phyloP scores from a whole-genome alignment of 805 yeast species.

The Yarrowia alimentaria region DNA sequence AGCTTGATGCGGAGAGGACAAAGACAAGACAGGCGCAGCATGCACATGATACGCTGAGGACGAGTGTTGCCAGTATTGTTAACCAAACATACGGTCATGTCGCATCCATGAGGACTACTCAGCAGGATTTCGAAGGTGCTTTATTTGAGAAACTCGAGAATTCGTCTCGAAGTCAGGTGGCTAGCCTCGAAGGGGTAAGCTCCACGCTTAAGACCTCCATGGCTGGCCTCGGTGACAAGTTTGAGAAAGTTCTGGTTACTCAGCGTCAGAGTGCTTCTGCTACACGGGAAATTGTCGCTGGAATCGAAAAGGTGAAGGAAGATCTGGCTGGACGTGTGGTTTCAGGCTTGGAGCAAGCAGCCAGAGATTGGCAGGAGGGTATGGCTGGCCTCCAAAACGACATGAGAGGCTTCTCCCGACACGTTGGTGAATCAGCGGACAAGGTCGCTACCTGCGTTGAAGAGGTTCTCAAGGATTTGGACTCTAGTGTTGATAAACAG shows the following conservation, averaged over 20 bases:
- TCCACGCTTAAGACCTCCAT: conserved; percentile 10
- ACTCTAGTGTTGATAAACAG: not conserved
- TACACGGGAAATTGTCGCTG: conserved; percentile 18
- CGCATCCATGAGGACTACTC: conserved; percentile 22
- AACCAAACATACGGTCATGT: conserved; percentile 28
- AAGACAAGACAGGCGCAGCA: not conserved
- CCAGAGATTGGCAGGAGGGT: conserved; percentile 2
- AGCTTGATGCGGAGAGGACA: conserved; percentile 15
- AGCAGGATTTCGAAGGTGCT: conserved; percentile 22
- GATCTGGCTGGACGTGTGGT: conserved; percentile 14
- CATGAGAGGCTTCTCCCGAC: conserved; percentile 3
- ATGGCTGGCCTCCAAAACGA: conserved; percentile 10
- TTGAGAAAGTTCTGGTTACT: not conserved
- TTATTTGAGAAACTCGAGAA: conserved; percentile 14
- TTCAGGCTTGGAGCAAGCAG: conserved; percentile 15
- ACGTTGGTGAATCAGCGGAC: conserved; percentile 1
- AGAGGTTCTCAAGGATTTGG: conserved; percentile 4
- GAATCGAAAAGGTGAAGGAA: conserved; percentile 21
- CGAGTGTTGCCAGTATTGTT: conserved; percentile 23
- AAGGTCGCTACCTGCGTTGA: not conserved
- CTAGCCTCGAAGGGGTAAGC: conserved; percentile 1
- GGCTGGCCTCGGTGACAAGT: conserved; percentile 11
- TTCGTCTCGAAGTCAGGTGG: conserved; percentile 5
- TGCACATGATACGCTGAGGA: conserved; percentile 29
- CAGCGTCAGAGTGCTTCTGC: conserved; percentile 17